phyloP scores from a whole-genome alignment of 106 monocot species.

The Dioscorea zingiberensis region DNA sequence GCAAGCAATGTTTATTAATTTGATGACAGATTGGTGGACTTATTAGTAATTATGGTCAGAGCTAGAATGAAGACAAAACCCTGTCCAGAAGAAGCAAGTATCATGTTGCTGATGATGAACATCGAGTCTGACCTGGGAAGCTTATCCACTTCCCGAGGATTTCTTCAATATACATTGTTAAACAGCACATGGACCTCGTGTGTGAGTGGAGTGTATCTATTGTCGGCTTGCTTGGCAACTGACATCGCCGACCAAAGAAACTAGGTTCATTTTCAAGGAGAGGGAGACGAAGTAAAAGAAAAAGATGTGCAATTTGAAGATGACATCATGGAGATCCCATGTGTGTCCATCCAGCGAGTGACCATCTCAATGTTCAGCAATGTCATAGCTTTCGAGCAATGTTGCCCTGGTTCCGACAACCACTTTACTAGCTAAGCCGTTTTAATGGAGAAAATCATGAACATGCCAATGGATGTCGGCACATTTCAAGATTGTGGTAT shows the following conservation, averaged over 20 bases:
- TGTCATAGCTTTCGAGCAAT: slow-evolving; percentile 90
- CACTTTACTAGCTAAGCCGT: slow-evolving; percentile 68
- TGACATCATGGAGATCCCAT: slow-evolving; percentile 59
- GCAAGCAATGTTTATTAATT: too few relatives aligned
- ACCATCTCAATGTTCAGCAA: slow-evolving; percentile 67
- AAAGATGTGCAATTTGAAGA: slow-evolving; percentile 54
- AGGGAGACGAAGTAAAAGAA: slow-evolving; percentile 45
- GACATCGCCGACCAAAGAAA: slow-evolving; percentile 42
- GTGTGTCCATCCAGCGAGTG: slow-evolving; percentile 53
- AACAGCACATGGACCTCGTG: too few relatives aligned
- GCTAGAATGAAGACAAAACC: too few relatives aligned
- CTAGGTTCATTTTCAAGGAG: slow-evolving; percentile 49
- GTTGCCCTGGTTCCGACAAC: slow-evolving; percentile 42
- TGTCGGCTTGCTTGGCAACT: too few relatives aligned
- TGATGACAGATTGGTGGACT: too few relatives aligned
- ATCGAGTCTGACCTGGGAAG: too few relatives aligned
- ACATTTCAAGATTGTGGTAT: slow-evolving; percentile 45
- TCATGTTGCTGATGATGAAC: too few relatives aligned
- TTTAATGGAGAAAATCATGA: slow-evolving; percentile 83
- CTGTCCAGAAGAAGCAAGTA: too few relatives aligned
- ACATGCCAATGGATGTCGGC: slow-evolving; percentile 46
- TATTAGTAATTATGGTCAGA: too few relatives aligned
- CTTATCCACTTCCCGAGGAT: too few relatives aligned
- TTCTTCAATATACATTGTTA: too few relatives aligned
- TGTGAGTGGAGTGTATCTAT: slow-evolving; percentile 8